These are phyloP conservation scores for Coniochaeta hoffmannii DNA, from an alignment of 2,329 filamentous ascomycete species.

Conservation along the genomic window DNA sequence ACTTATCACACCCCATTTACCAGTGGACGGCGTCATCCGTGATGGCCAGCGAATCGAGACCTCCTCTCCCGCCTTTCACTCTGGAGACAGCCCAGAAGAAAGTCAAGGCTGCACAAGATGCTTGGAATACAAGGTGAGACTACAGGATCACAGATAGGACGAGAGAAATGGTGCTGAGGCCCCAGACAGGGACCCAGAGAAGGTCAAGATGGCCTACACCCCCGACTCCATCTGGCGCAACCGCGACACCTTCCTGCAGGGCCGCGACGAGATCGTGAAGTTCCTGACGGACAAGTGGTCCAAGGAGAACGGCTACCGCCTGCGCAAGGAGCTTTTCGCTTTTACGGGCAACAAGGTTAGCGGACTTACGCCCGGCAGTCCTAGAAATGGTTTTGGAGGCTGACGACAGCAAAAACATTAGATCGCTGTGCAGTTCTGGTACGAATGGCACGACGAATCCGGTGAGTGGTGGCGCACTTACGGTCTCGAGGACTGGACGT, in stretches of 20 bases:
- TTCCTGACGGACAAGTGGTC: constrained; percentile 71
- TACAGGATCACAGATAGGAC: background rate
- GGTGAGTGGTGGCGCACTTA: constrained; percentile 86
- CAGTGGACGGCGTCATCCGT: no score
- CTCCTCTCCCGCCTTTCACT: constrained; percentile 65
- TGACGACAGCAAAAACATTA: constrained; percentile 16
- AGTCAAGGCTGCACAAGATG: constrained; percentile 76
- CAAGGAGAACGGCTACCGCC: constrained; percentile 60
- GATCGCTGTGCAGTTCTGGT: constrained; percentile 90
- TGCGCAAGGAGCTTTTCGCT: constrained; percentile 79
- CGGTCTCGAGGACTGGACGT: constrained; percentile 75
- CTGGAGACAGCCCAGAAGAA: constrained; percentile 63
- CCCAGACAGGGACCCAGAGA: constrained; percentile 48
- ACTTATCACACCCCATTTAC: no score
- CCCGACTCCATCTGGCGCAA: constrained; percentile 75
- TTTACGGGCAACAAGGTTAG: constrained; percentile 58
- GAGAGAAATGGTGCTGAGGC: background rate
- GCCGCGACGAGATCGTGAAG: constrained; percentile 57
- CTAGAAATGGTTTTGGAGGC: background rate
- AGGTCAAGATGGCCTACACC: constrained; percentile 67
- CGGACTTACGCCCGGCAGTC: background rate
- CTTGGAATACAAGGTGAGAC: constrained; percentile 69
- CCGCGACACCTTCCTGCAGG: constrained; percentile 59
- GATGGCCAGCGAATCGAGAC: constrained; percentile 21
- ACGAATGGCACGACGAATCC: constrained; percentile 63